Conservation (phyloP, 75 land plant species). For the Sequoia sempervirens region DNA sequence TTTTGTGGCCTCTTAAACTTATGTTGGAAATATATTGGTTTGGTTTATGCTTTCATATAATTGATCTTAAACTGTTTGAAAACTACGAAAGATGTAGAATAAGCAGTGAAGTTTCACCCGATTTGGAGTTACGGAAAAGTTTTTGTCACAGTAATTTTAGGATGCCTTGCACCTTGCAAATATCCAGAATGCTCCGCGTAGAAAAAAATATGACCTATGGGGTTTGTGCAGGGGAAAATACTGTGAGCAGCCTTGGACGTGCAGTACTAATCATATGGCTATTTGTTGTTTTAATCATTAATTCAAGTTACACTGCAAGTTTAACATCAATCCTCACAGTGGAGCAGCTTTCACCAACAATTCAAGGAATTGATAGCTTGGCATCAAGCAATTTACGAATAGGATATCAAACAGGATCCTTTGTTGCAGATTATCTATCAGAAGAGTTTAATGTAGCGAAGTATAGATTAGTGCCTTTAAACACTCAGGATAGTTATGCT, state of each 20-base stretch:
- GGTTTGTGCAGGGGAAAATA: slow-evolving; percentile 56
- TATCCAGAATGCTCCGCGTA: not conserved
- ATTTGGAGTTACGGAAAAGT: not conserved
- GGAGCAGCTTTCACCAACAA: slow-evolving; percentile 63
- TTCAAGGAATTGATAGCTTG: slow-evolving; percentile 70
- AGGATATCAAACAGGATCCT: slow-evolving; percentile 80
- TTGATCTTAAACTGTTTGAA: slow-evolving; percentile 2
- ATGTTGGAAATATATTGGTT: not conserved
- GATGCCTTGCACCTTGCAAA: not conserved
- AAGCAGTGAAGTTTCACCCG: not conserved
- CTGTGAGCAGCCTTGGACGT: slow-evolving; percentile 70
- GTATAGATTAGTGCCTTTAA: slow-evolving; percentile 63
- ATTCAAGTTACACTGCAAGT: slow-evolving; percentile 87
- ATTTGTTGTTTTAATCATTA: slow-evolving; percentile 83
- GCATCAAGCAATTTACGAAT: slow-evolving; percentile 56
- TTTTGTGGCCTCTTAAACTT: not conserved
- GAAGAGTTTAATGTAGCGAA: slow-evolving; percentile 53
- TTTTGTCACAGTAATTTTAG: not conserved
- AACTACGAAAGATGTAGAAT: not conserved
- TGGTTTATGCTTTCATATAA: not conserved
- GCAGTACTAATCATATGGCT: slow-evolving; percentile 81
- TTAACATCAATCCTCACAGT: slow-evolving; percentile 69
- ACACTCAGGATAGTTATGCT: slow-evolving; percentile 47
- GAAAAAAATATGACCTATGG: not conserved
- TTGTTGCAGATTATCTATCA: slow-evolving; percentile 56